These are phyloP conservation scores for Colletotrichum coccodes DNA, from an alignment of 2,329 filamentous ascomycete species.

Conservation along the genomic window DNA sequence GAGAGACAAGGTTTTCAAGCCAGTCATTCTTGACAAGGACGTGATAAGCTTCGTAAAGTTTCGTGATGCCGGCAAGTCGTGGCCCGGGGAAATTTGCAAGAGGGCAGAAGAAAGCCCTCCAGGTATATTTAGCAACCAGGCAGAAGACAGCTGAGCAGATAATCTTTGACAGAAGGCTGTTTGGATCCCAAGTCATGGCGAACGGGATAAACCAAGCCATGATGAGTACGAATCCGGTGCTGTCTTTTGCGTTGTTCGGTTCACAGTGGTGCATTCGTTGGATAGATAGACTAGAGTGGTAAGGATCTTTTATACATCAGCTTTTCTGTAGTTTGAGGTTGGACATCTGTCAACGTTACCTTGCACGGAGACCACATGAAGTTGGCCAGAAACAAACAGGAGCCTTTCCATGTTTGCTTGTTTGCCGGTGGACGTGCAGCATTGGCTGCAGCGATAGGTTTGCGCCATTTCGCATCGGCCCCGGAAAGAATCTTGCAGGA, in stretches of 20 bases:
- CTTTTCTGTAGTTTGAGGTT: no score
- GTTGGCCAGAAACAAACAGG: background rate
- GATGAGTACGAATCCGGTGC: background rate
- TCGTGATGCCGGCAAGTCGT: constrained; percentile 17
- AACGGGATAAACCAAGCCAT: constrained; percentile 8
- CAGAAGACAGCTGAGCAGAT: background rate
- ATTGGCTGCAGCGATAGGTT: background rate
- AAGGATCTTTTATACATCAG: constrained; percentile 1
- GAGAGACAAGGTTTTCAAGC: constrained; percentile 28
- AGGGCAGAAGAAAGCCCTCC: constrained; percentile 18
- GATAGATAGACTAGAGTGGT: no score
- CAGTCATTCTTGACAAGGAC: constrained; percentile 32
- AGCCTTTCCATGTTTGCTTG: background rate
- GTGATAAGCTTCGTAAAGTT: constrained; percentile 34
- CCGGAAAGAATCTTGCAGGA: no score
- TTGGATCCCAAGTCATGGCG: background rate
- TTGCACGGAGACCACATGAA: background rate
- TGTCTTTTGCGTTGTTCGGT: background rate
- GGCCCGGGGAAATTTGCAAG: constrained; percentile 26
- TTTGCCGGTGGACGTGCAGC: background rate
- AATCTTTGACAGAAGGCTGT: background rate
- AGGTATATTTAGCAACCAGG: background rate
- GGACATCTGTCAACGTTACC: no score
- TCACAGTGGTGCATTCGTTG: background rate
- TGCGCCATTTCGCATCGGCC: background rate